Evolutionary conservation across 2,329 filamentous ascomycete genomes (phyloP), one percentile per base, ranked within the genome.

Genomic region (Raffaelea ambrosiae): DNA sequence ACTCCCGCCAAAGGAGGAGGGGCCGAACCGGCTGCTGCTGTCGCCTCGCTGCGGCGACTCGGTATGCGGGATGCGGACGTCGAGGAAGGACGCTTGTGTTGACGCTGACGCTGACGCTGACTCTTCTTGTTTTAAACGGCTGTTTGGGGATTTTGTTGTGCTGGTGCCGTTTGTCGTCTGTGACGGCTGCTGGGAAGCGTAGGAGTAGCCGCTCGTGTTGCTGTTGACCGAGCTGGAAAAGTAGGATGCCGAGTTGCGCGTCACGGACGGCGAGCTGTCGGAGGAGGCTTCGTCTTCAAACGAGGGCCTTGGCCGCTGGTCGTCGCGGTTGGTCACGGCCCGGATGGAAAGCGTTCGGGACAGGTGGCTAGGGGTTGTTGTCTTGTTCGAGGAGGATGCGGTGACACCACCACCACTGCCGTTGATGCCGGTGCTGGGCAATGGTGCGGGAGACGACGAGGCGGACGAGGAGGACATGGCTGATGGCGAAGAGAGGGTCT

Each of bases 181-280:
- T 21, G 38, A 26, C 48, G 47, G 13, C 14, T 47, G 48, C 53
- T 66, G 58, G 4, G 59, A 59, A 47, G 60, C 63, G 50, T 63
- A 67, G 53, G 74, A 77, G 39, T 64, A 61, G 46, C 63, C 67
- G 62, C 74, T 78, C 45, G 64, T 60, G 58, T 70, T 75, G 62
- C 77, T 80, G 58, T 74, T 73, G 38, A 74, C 62, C 40, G 74
- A 78, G 64, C 74, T 77, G 38, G 76, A 77, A 54, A 79, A 74
- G 51, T 64, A 67, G 49, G 75, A 79, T 55, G 71, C 71, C 20
- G 60, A 58, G 44, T 58, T 57, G 20, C 55, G 57, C 3, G 55
- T 52, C 36, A 53, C 55, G 26, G 66, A 68, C 5, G 61, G 62
- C 16, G 65, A 63, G 38, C 64, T 62, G 44, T 62, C 61, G 16